Conservation (phyloP, 2,329 filamentous ascomycete species). For the Alternaria arborescens region DNA sequence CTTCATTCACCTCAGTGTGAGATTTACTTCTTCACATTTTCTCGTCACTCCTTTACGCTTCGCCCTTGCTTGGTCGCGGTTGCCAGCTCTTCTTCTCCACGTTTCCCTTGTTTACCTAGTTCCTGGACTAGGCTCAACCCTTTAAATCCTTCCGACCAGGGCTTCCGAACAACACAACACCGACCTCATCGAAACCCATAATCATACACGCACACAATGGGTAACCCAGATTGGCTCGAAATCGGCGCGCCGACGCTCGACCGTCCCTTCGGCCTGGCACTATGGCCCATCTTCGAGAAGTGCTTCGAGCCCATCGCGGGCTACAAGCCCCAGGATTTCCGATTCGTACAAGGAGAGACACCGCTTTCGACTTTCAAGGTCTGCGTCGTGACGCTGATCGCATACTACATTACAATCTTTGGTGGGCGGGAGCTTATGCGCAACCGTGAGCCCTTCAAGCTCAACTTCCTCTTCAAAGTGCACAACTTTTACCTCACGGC, state of each 20-base stretch:
- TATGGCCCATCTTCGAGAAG: conserved; percentile 96
- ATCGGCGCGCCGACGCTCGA: conserved; percentile 79
- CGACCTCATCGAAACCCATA: conserved; percentile 7
- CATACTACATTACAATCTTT: conserved; percentile 95
- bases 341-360: conserved; percentile 81
- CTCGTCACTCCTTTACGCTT: conserved; percentile 45
- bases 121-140: conserved; percentile 18
- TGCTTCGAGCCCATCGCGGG: conserved; percentile 78
- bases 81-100: conserved; percentile 26
- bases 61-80: conserved; percentile 28
- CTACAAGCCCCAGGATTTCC: conserved; percentile 86
- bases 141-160: conserved; percentile 12
- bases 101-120: conserved; percentile 24
- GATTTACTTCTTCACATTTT: conserved; percentile 34
- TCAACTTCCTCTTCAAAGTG: conserved; percentile 89
- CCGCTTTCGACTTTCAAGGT: conserved; percentile 90
- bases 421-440: conserved; percentile 93
- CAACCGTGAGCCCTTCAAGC: conserved; percentile 81
- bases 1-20: conserved; percentile 24
- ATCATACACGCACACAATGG: conserved; percentile 53
- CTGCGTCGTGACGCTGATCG: conserved; percentile 79
- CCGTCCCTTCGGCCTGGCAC: conserved; percentile 85
- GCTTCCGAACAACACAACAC: conserved; percentile 12
- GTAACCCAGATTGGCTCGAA: conserved; percentile 62
- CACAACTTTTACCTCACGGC: conserved; percentile 95